These are phyloP conservation scores for Wickerhamiella qilinensis DNA, from an alignment of 805 yeast species.

Conservation along the genomic window DNA sequence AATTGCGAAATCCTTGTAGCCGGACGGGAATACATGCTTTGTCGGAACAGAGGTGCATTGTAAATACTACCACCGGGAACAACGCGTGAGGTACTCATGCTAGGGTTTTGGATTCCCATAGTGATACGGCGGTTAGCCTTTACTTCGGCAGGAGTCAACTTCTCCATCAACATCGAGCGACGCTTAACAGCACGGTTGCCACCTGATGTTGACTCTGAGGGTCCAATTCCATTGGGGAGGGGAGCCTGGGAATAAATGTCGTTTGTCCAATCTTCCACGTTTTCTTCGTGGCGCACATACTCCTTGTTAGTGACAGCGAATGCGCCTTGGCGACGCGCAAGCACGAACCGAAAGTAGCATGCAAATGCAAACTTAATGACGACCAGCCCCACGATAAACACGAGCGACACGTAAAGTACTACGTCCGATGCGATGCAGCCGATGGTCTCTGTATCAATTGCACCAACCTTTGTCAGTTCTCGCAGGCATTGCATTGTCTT, in stretches of 20 bases:
- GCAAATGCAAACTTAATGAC: conserved; percentile 67
- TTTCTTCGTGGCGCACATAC: conserved; percentile 45
- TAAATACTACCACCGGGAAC: conserved; percentile 21
- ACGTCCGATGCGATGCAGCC: conserved; percentile 88
- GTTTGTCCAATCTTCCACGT: conserved; percentile 77
- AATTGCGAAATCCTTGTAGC: conserved; percentile 7
- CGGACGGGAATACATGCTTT: conserved; percentile 12
- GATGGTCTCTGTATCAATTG: conserved; percentile 71
- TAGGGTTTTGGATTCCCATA: conserved; percentile 21
- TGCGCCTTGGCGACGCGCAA: conserved; percentile 73
- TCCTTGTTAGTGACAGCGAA: conserved; percentile 37
- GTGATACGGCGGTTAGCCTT: conserved; percentile 15
- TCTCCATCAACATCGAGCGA: conserved; percentile 10
- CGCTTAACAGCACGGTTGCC: conserved; percentile 8
- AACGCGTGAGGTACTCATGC: conserved; percentile 17
- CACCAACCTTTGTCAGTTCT: conserved; percentile 80
- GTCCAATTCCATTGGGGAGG: conserved; percentile 22
- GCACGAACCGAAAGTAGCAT: conserved; percentile 73
- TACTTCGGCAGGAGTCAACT: conserved; percentile 7
- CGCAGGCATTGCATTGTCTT: conserved; percentile 64
- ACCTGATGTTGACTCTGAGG: conserved; percentile 2
- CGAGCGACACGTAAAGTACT: conserved; percentile 65
- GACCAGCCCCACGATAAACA: conserved; percentile 72
- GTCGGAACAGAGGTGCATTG: conserved; percentile 14
- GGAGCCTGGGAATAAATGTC: conserved; percentile 28